Evolutionary conservation across 1,284 basidiomycete genomes (phyloP), one percentile per base, ranked within the genome.

Genomic region (Pholiota adiposa): DNA sequence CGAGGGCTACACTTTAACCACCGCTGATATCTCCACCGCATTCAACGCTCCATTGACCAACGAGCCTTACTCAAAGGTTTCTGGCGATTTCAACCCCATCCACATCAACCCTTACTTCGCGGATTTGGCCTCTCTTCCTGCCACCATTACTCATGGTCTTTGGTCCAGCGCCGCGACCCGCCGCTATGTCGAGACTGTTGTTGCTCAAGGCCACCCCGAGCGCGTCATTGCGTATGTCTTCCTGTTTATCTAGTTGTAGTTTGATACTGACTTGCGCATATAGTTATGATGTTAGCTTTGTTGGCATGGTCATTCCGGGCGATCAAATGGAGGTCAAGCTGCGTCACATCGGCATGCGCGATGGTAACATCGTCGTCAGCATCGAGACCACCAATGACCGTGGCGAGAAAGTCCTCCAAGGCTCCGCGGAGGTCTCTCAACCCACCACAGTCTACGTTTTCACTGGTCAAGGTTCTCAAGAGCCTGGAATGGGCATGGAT

Each of bases 401-500:
- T 29, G 93, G 92, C 58, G 93, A 96, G 72, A 97, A 94, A 77
- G 95, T 98, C 58, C 82, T 98, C 46, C 89, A 93, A 65, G 97
- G 97, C 43, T 87, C 92, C 19, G 93, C 97, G 1, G 95, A 98
- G 75, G 94, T 98, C 64, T 89, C 89, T 14, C 97, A 98, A 76
- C 89, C 94, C 2, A 87, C 89, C 14, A 97, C 96, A 16, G 94
- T 94, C 52, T 98, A 98, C 70, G 95, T 98, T 71, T 98, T 98
- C 83, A 99, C 97, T 56, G 97, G 97, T 52, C 97, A 99, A 75
- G 97, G 97, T 58, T 98, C 96, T 23, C 97, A 99, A 76, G 97
- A 99, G 77, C 90, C 92, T 51, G 95, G 96, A 38, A 99, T 99
- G 97, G 97, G 97, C 41, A 98, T 99, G 96, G 96, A 98, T 69